Conservation (phyloP, 2,329 filamentous ascomycete species). For the Ciborinia camelliae region DNA sequence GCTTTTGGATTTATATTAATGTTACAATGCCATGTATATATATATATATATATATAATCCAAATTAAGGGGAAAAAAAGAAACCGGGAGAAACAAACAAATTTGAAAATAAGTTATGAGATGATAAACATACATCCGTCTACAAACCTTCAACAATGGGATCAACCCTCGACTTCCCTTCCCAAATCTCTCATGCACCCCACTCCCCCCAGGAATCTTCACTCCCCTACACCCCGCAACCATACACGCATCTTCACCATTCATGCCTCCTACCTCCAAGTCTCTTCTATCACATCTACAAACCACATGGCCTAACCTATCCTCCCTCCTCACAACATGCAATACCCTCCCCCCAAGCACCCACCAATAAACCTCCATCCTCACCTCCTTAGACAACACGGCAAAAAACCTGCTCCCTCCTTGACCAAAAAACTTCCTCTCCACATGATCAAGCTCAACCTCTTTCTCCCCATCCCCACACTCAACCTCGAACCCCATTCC, state of each 20-base stretch:
- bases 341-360: constrained; percentile 21
- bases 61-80: background rate
- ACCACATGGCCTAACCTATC: constrained; percentile 22
- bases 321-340: constrained; percentile 26
- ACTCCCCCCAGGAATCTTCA: constrained; percentile 20
- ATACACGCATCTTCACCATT: constrained; percentile 21
- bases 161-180: constrained; percentile 10
- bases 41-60: no score
- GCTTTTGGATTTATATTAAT: background rate
- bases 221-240: constrained; percentile 22
- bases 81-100: background rate
- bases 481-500: background rate
- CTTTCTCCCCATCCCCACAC: background rate
- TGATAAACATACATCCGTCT: constrained; percentile 25
- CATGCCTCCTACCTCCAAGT: constrained; percentile 14
- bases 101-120: background rate
- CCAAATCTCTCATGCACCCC: background rate
- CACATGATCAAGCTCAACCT: background rate
- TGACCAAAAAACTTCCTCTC: constrained; percentile 5
- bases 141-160: constrained; percentile 28
- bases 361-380: constrained; percentile 24
- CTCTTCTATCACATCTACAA: background rate
- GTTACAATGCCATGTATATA: no score
- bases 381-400: background rate
- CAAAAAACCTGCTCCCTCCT: constrained; percentile 2